Conservation (phyloP, 176 grass and related monocot genomes). For the Eremochloa ophiuroides region DNA sequence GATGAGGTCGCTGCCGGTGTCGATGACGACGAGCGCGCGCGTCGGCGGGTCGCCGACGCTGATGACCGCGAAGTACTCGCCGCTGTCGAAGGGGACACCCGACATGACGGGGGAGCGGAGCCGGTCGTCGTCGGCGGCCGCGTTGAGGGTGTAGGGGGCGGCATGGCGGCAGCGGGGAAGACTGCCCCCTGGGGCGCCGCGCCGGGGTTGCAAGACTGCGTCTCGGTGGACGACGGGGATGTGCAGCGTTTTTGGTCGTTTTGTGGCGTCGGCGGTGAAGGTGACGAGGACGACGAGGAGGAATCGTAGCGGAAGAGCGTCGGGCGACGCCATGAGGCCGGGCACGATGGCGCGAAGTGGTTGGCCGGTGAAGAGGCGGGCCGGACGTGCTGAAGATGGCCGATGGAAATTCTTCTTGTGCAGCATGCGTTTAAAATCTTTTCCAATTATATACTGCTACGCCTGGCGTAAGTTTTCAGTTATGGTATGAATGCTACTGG, state of each 20-base stretch:
- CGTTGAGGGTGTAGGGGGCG: neutral
- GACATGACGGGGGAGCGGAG: slow-evolving; percentile 48
- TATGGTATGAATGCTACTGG: slow-evolving; percentile 4
- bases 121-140: neutral
- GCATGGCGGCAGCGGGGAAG: slow-evolving; percentile 29
- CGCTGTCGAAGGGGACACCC: slow-evolving; percentile 49
- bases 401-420: neutral
- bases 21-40: slow-evolving; percentile 58
- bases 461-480: neutral
- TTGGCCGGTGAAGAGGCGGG: neutral
- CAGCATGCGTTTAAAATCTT: neutral
- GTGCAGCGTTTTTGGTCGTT: slow-evolving; percentile 33
- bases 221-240: slow-evolving; percentile 54
- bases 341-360: neutral
- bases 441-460: neutral
- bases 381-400: neutral
- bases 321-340: slow-evolving; percentile 31
- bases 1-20: slow-evolving; percentile 82
- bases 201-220: slow-evolving; percentile 23
- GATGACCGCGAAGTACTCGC: slow-evolving; percentile 68
- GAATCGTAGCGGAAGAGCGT: neutral
- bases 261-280: neutral
- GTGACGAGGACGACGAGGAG: slow-evolving; percentile 6
- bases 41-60: slow-evolving; percentile 57
- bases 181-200: slow-evolving; percentile 3